These are phyloP conservation scores for Porodaedalea pini DNA, from an alignment of 1,284 basidiomycete genomes.

Conservation along the genomic window DNA sequence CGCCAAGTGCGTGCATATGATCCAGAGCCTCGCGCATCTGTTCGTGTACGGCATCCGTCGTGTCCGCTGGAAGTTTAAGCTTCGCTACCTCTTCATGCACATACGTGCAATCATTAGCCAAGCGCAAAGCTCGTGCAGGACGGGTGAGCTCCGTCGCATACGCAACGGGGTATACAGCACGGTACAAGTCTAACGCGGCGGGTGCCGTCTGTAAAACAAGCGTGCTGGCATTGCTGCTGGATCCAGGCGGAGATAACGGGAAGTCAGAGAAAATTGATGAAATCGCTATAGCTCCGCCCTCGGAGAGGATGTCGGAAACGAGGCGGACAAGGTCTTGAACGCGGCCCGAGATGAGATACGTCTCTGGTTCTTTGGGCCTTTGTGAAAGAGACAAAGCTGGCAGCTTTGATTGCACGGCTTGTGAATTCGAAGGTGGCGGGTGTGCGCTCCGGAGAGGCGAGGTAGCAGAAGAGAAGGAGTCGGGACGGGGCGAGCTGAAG, in stretches of 20 bases:
- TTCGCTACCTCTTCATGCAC: slow-evolving; percentile 50
- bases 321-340: slow-evolving; percentile 14
- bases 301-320: slow-evolving; percentile 7
- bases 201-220: slow-evolving; percentile 59
- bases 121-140: slow-evolving; percentile 67
- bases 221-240: slow-evolving; percentile 36
- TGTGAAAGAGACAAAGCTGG: slow-evolving; percentile 2
- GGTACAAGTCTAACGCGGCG: slow-evolving; percentile 76
- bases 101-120: slow-evolving; percentile 84
- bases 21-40: slow-evolving; percentile 15
- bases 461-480: not conserved
- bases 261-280: slow-evolving; percentile 49
- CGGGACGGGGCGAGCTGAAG: not conserved
- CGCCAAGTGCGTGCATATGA: slow-evolving; percentile 36
- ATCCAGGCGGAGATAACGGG: slow-evolving; percentile 20
- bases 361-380: slow-evolving; percentile 18
- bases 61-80: not conserved
- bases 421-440: not conserved
- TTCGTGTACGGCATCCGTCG: slow-evolving; percentile 1
- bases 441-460: not conserved
- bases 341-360: slow-evolving; percentile 11
- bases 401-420: slow-evolving; percentile 11
- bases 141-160: slow-evolving; percentile 51
- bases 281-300: slow-evolving; percentile 40
- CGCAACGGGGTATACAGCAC: slow-evolving; percentile 76